Conservation (phyloP, 768 basidiomycete species). For the Leucocoprinus birnbaumii region DNA sequence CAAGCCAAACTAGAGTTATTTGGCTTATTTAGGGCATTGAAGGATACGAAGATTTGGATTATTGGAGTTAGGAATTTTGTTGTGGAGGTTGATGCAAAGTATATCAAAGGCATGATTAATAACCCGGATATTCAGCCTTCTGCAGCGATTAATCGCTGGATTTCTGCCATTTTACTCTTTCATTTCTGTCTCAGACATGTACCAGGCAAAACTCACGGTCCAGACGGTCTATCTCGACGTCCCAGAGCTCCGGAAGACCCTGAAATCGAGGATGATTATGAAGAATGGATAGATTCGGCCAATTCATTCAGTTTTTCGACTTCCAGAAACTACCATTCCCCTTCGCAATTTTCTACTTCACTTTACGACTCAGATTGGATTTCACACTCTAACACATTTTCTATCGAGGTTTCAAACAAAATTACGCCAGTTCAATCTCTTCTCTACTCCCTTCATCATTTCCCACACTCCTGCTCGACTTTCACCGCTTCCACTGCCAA, state of each 20-base stretch:
- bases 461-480: background rate
- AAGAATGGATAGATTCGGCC: constrained; percentile 21
- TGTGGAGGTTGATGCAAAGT: constrained; percentile 29
- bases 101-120: constrained; percentile 30
- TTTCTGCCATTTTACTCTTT: constrained; percentile 23
- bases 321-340: background rate
- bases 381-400: too few relatives aligned
- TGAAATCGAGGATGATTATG: constrained; percentile 12
- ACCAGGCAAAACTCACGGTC: constrained; percentile 13
- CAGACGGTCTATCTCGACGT: constrained; percentile 20
- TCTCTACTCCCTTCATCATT: too few relatives aligned
- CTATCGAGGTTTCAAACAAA: too few relatives aligned
- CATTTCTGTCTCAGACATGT: constrained; percentile 23
- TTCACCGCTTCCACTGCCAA: too few relatives aligned
- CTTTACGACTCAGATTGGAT: too few relatives aligned
- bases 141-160: constrained; percentile 26
- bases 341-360: background rate
- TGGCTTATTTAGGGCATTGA: constrained; percentile 23
- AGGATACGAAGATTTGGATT: constrained; percentile 17
- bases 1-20: constrained; percentile 34
- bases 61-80: constrained; percentile 21
- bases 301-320: background rate
- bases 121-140: constrained; percentile 29
- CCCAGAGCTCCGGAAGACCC: constrained; percentile 3
- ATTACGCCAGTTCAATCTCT: too few relatives aligned